phyloP scores from a whole-genome alignment of 2,329 filamentous ascomycete species.

The Fusarium xylarioides region DNA sequence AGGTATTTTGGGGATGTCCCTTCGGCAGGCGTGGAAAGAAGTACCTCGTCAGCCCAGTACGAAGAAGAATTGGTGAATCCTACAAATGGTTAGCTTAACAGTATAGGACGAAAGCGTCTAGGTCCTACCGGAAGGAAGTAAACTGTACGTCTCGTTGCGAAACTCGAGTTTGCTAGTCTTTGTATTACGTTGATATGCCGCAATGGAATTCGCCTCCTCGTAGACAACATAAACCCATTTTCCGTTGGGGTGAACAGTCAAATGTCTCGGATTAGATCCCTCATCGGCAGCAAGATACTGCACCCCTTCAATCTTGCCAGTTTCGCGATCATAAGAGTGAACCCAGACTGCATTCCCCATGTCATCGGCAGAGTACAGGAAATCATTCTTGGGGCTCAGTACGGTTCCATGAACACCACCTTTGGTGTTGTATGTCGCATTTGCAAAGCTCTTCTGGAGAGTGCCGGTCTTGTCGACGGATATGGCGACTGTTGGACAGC shows the following conservation, averaged over 20 bases:
- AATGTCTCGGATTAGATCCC: neutral
- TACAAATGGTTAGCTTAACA: accelerated
- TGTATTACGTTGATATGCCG: neutral
- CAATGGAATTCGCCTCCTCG: neutral
- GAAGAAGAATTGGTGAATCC: neutral
- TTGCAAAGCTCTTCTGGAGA: neutral
- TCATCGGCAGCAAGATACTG: neutral
- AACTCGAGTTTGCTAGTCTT: neutral
- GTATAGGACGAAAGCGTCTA: accelerated
- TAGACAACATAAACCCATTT: neutral
- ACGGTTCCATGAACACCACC: neutral
- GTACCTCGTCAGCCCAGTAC: neutral
- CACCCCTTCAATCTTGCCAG: neutral
- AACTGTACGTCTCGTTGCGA: neutral
- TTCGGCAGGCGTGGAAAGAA: accelerated
- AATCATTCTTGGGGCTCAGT: neutral
- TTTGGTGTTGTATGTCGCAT: neutral
- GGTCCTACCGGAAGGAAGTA: neutral
- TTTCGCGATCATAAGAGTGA: neutral
- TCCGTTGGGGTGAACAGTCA: accelerated
- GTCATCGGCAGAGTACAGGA: neutral
- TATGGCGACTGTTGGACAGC: neutral
- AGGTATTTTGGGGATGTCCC: neutral
- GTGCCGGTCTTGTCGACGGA: neutral
- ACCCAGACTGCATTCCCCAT: neutral